These are phyloP conservation scores for Rhinocladiella mackenziei DNA, from an alignment of 2,329 filamentous ascomycete genomes.

Conservation along the genomic window DNA sequence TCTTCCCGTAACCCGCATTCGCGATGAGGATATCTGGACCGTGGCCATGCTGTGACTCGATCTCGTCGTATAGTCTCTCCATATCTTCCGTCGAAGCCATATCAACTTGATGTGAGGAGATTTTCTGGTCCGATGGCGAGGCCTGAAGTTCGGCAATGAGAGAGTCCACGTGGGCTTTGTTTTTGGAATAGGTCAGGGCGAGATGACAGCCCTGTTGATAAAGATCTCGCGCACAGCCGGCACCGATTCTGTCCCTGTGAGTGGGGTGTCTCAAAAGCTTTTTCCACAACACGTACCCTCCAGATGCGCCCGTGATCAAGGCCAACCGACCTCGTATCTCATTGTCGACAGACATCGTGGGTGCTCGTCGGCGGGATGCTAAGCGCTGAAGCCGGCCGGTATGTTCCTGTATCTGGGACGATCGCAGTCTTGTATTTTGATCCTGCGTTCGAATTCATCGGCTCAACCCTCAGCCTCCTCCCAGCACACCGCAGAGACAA, in stretches of 20 bases:
- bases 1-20: conserved; percentile 64
- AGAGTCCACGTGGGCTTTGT: conserved; percentile 44
- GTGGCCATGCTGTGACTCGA: conserved; percentile 51
- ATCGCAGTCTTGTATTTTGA: too few relatives aligned
- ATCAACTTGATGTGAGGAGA: conserved; percentile 57
- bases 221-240: conserved; percentile 56
- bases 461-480: too few relatives aligned
- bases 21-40: conserved; percentile 61
- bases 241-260: conserved; percentile 52
- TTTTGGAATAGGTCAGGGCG: conserved; percentile 57
- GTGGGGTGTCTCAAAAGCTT: background rate
- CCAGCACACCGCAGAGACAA: background rate
- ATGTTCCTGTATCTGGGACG: background rate
- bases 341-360: conserved; percentile 37
- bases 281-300: conserved; percentile 47
- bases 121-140: conserved; percentile 30
- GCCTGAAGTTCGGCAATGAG: conserved; percentile 42
- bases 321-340: conserved; percentile 53
- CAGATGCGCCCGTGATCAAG: conserved; percentile 59
- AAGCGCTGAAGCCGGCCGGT: too few relatives aligned
- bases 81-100: conserved; percentile 54
- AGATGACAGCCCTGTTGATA: conserved; percentile 51
- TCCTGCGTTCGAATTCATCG: too few relatives aligned
- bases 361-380: background rate
- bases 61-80: conserved; percentile 51